A percentile compares a stretch with the other conserved stretches of the same genome.
phyloP scores from a whole-genome alignment of 768 basidiomycete genomes.

The Gelatoporia subvermispora region DNA sequence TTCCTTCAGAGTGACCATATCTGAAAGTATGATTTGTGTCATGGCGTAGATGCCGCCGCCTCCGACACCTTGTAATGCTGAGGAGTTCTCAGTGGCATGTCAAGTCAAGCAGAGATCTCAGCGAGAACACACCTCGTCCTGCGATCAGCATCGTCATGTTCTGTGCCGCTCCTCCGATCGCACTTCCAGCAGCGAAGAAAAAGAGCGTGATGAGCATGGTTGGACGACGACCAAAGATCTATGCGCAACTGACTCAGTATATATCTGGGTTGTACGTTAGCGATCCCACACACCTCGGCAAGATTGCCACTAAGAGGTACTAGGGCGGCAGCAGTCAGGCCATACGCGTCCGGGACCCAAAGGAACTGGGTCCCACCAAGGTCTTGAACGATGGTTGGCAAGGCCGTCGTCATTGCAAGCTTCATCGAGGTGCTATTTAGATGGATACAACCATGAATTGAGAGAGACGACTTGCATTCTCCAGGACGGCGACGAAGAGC shows the following conservation, averaged over 20 bases:
- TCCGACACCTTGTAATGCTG: slow-evolving; percentile 17
- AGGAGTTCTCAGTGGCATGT: background rate
- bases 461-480: background rate
- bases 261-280: too few relatives aligned
- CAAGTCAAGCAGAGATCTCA: background rate
- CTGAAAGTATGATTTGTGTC: slow-evolving; percentile 14
- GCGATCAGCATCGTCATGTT: slow-evolving; percentile 35
- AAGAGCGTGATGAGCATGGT: slow-evolving; percentile 23
- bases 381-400: slow-evolving; percentile 6
- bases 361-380: slow-evolving; percentile 10
- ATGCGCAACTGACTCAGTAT: too few relatives aligned
- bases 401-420: slow-evolving; percentile 8
- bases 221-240: slow-evolving; percentile 29
- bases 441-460: background rate
- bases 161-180: slow-evolving; percentile 32
- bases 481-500: slow-evolving; percentile 18
- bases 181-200: slow-evolving; percentile 33
- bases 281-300: slow-evolving; percentile 17
- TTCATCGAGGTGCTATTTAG: too few relatives aligned
- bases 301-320: slow-evolving; percentile 28
- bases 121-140: slow-evolving; percentile 17
- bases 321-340: slow-evolving; percentile 28
- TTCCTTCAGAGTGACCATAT: slow-evolving; percentile 16
- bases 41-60: slow-evolving; percentile 15
- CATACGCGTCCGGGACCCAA: slow-evolving; percentile 24